A percentile compares a stretch with the other conserved stretches of the same genome.
Conservation (phyloP, 2,329 filamentous ascomycete genomes). For the Metarhizium robertsii region DNA sequence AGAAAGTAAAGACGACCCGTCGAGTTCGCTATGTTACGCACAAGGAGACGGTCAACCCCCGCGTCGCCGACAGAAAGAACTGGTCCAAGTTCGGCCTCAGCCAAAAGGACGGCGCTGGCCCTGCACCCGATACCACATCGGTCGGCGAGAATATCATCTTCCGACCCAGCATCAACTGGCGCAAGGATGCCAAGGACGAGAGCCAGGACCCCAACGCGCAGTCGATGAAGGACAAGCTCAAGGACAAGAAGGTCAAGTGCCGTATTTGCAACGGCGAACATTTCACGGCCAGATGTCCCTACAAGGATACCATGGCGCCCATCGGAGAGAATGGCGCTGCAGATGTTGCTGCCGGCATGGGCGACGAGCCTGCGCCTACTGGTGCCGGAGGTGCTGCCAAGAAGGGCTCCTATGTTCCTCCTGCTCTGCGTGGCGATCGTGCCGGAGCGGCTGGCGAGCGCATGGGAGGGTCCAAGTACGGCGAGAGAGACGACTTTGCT, state of each 20-base stretch:
- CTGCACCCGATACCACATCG: conserved; percentile 80
- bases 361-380: conserved; percentile 33
- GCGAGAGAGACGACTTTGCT: conserved; percentile 90
- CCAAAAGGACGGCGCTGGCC: conserved; percentile 74
- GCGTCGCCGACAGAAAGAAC: conserved; percentile 85
- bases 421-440: conserved; percentile 70
- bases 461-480: conserved; percentile 74
- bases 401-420: conserved; percentile 85
- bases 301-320: conserved; percentile 98
- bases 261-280: conserved; percentile 98
- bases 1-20: conserved; percentile 95
- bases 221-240: conserved; percentile 72
- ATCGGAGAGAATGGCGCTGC: conserved; percentile 51
- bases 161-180: conserved; percentile 88
- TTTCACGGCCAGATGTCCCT: conserved; percentile 97
- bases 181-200: conserved; percentile 77
- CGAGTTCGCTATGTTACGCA: conserved; percentile 87
- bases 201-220: conserved; percentile 64
- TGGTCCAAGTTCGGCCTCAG: conserved; percentile 92
- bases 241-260: conserved; percentile 99
- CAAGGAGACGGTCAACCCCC: conserved; percentile 90
- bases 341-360: conserved; percentile 47
- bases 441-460: conserved; percentile 61
- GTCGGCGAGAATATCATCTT: conserved; percentile 98
- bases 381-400: conserved; percentile 50